Evolutionary conservation across 2,329 filamentous ascomycete genomes (phyloP).

Genomic region (Diaporthe longicolla): DNA sequence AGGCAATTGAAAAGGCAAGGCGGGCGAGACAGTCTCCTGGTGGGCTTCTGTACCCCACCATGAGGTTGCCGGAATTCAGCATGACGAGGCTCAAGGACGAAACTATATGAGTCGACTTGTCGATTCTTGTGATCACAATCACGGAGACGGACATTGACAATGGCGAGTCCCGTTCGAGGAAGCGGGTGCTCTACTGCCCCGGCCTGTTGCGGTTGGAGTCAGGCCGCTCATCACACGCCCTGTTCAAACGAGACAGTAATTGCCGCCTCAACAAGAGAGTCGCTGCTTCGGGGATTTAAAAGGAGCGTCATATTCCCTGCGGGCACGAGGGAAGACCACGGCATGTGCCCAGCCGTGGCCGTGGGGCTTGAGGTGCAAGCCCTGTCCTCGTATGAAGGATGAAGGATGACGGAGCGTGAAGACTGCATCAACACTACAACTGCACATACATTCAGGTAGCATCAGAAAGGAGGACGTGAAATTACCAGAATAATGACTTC

Average conservation of each 20-base stretch:
- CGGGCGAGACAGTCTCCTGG: conserved; percentile 54
- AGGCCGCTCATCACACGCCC: not conserved
- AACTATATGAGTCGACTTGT: conserved; percentile 13
- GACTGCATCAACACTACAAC: not conserved
- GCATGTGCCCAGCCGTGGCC: not conserved
- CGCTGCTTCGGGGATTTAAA: not conserved
- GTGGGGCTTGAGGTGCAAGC: not conserved
- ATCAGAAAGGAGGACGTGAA: no score
- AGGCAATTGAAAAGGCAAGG: conserved; percentile 54
- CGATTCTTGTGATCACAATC: not conserved
- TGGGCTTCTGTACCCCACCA: conserved; percentile 50
- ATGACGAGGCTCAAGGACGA: conserved; percentile 61
- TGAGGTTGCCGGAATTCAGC: conserved; percentile 66
- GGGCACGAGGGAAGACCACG: not conserved
- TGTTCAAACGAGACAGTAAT: not conserved
- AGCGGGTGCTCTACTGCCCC: not conserved
- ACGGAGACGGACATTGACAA: not conserved
- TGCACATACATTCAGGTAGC: not conserved
- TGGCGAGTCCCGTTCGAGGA: not conserved
- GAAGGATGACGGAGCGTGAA: not conserved
- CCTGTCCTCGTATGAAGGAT: not conserved
- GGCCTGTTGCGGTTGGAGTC: not conserved
- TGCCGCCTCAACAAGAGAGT: not conserved
- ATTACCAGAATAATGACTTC: conserved; percentile 9
- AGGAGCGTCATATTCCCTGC: not conserved